phyloP scores from a whole-genome alignment of 805 yeast genomes.

The Hanseniaspora vineae region DNA sequence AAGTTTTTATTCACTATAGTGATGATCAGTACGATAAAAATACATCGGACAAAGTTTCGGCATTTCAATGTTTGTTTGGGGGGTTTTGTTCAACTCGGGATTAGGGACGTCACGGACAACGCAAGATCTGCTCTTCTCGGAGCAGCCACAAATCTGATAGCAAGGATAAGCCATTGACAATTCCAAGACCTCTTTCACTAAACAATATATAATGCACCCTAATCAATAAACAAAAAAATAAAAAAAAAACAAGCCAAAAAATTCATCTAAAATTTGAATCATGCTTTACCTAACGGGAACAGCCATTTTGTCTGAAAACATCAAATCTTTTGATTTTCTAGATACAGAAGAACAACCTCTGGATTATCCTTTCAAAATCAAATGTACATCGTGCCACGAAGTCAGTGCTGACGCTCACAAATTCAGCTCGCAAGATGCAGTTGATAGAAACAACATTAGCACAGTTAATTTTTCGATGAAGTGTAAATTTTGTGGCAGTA shows the following conservation, averaged over 20 bases:
- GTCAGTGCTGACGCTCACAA: conserved; percentile 43
- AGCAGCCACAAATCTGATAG: too few relatives aligned
- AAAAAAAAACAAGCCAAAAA: too few relatives aligned
- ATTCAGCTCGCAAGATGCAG: conserved; percentile 56
- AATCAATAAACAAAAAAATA: too few relatives aligned
- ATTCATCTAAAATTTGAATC: too few relatives aligned
- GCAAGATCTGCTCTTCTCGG: too few relatives aligned
- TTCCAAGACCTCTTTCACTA: too few relatives aligned
- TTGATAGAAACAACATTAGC: conserved; percentile 55
- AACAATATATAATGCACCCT: too few relatives aligned
- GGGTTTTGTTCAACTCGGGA: too few relatives aligned
- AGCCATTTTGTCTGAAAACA: conserved; percentile 29
- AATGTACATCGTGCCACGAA: conserved; percentile 73
- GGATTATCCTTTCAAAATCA: conserved; percentile 60
- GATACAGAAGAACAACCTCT: conserved; percentile 53
- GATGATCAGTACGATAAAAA: background rate
- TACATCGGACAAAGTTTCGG: background rate
- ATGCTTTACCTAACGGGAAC: conserved; percentile 19
- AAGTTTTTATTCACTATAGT: too few relatives aligned
- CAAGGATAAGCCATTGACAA: too few relatives aligned
- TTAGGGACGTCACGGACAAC: too few relatives aligned
- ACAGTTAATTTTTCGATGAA: conserved; percentile 73
- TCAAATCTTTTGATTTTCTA: conserved; percentile 39
- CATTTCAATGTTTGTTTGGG: too few relatives aligned
- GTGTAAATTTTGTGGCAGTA: conserved; percentile 48